Percentiles rank a stretch among this genome's conserved stretches.
Conservation (phyloP, 1,139 yeast genomes). For the Zygosaccharomyces pseudobailii region DNA sequence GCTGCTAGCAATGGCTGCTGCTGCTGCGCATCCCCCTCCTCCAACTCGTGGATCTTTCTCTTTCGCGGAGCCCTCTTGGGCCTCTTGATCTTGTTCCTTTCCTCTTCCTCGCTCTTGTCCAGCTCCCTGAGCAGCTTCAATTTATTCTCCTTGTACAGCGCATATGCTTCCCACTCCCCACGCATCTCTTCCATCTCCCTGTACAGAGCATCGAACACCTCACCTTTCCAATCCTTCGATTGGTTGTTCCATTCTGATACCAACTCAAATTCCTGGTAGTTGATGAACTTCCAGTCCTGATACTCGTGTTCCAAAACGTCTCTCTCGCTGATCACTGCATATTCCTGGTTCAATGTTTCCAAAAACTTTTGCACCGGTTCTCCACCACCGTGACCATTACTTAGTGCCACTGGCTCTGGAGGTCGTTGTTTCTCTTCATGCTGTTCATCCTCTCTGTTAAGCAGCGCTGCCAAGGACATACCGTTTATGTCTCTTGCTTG, state of each 20-base stretch:
- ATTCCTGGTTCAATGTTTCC: constrained; percentile 20
- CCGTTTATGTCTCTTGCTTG: neutral
- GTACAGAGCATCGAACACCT: constrained; percentile 16
- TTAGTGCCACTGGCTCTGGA: constrained; percentile 1
- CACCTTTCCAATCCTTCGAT: constrained; percentile 25
- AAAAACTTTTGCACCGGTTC: constrained; percentile 13
- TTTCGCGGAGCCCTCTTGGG: constrained; percentile 3
- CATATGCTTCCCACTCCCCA: constrained; percentile 23
- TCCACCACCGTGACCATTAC: constrained; percentile 5
- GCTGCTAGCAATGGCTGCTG: constrained; percentile 1
- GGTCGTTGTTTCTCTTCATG: neutral
- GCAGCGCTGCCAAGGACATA: constrained; percentile 28
- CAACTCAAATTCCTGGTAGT: constrained; percentile 33
- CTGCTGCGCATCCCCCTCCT: neutral
- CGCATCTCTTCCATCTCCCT: constrained; percentile 17
- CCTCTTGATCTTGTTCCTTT: constrained; percentile 3
- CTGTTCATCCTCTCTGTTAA: constrained; percentile 26
- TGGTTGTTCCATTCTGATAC: constrained; percentile 34
- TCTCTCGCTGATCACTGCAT: constrained; percentile 20
- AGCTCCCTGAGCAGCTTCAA: constrained; percentile 12
- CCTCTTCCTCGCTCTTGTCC: constrained; percentile 9
- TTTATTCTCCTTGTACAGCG: constrained; percentile 15
- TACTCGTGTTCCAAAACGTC: constrained; percentile 27
- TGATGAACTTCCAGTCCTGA: constrained; percentile 35
- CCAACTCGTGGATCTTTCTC: constrained; percentile 1